Base-by-base conservation (phyloP, 768 basidiomycete genomes). In the Melanogaster broomeanus region DNA sequence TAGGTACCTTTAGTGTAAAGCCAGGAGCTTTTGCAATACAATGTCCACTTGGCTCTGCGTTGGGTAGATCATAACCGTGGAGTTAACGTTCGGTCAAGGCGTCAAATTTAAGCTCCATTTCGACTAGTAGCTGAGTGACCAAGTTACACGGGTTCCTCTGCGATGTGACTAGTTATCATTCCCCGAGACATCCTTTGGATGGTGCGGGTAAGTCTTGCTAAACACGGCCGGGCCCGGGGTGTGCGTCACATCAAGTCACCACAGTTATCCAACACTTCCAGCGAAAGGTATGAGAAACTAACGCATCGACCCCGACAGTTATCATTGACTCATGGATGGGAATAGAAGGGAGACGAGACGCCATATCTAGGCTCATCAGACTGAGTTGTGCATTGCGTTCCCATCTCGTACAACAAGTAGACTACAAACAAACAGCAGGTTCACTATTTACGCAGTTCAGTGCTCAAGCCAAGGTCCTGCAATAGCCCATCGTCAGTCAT, bases 401-500 rank as follows among this genome's bases (percentile, higher is more conserved):
- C 35, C 35, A 37, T 16, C 8, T 30, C 28, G 28, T 30, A 1
- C 12, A 30, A 30, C 28, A 12, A 6, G 28, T 37, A 37, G 7
- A 18, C 8, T 44, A 44, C 27, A 12, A 44, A 30, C 10, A 10
- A 15, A 33, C 27, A n/a, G 43, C 6, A 31, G 31, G 12, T 27
- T 33, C 22, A 28, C 39, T 16, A n/a, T 21, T 31, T 37, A 31
- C 38, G 30, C 42, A 45, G 9, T 11, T 47, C 50, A 15, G 6
- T 2, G 43, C 40, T 27, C 45, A 60, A 42, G 15, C 51, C 58
- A 34, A 70, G 59, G 56, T 70, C 69, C 69, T 70, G 9, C 18
- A 33, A 28, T 12, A 15, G 16, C 10, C 9, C 40, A 2, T 6
- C 37, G 7, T 58, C 37, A 61, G 37, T 22, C 10, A 30, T 4